Evolutionary conservation across 1,284 basidiomycete genomes (phyloP).

Genomic region (Cryptococcus jaspeensis): DNA sequence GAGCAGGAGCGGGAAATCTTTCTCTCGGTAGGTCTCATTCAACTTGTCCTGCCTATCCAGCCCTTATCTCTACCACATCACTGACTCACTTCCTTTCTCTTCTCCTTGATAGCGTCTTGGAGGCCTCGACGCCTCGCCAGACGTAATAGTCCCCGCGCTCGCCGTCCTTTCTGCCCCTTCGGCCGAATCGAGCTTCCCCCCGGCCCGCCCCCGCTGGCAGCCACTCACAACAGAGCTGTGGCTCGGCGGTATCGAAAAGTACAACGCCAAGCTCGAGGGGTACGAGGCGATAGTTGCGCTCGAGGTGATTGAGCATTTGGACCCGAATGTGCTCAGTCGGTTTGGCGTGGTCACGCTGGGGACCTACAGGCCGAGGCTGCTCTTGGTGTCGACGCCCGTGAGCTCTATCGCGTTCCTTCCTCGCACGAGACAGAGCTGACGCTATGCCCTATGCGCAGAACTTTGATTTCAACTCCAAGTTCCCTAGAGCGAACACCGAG

Average conservation of each 20-base stretch:
- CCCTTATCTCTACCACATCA: neutral
- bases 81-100: neutral
- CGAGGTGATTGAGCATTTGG: constrained; percentile 92
- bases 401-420: constrained; percentile 9
- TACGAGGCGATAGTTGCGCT: constrained; percentile 80
- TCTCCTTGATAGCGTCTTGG: constrained; percentile 38
- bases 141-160: constrained; percentile 42
- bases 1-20: constrained; percentile 35
- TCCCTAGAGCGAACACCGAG: constrained; percentile 62
- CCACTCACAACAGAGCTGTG: constrained; percentile 69
- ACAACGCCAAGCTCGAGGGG: constrained; percentile 70
- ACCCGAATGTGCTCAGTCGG: constrained; percentile 64
- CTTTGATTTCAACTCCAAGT: constrained; percentile 74
- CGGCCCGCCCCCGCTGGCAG: constrained; percentile 64
- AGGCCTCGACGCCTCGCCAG: constrained; percentile 45
- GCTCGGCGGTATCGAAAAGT: constrained; percentile 73
- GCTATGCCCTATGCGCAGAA: constrained; percentile 25
- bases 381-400: constrained; percentile 81
- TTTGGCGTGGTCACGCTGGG: constrained; percentile 81
- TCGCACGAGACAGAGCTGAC: neutral
- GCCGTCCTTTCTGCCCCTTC: constrained; percentile 32
- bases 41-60: neutral
- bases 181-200: constrained; percentile 12
- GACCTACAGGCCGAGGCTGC: constrained; percentile 71
- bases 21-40: constrained; percentile 35